A percentile compares a stretch with the other conserved stretches of the same genome.
phyloP scores from a whole-genome alignment of 139 green algal genomes.

The Tetraselmis striata region DNA sequence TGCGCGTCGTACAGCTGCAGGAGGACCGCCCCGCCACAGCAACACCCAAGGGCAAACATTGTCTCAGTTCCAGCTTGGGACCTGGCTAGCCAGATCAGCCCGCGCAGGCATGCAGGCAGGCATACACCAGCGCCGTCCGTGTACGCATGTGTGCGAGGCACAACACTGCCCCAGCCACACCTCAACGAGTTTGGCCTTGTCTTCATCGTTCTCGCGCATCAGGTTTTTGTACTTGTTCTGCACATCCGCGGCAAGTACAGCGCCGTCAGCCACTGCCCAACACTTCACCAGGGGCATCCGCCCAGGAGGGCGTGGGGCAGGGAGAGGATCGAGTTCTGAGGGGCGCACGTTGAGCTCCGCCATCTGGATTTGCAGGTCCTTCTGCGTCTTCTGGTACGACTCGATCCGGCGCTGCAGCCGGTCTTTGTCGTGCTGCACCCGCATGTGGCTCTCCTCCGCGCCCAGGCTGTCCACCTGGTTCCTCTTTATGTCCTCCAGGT shows the following conservation, averaged over 20 bases:
- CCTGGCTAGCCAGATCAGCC: no score
- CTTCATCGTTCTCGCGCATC: constrained; percentile 2
- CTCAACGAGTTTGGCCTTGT: neutral
- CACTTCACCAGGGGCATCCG: neutral
- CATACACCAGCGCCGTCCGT: no score
- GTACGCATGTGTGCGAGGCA: neutral
- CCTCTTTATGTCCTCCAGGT: neutral
- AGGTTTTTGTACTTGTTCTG: neutral
- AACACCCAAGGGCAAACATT: neutral
- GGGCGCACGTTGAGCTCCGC: neutral
- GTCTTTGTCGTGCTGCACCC: neutral
- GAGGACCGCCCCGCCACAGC: neutral
- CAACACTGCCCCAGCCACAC: neutral
- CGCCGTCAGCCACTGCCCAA: neutral
- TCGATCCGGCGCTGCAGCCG: neutral
- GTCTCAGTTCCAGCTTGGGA: constrained; percentile 10
- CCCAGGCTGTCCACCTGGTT: neutral
- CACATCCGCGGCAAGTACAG: neutral
- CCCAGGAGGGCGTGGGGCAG: neutral
- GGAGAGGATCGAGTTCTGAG: no score
- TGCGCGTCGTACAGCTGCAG: neutral
- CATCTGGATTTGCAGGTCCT: neutral
- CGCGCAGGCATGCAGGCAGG: no score
- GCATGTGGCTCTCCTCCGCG: neutral
- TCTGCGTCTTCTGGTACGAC: neutral